Base-by-base conservation (phyloP, 108 stramenopile species). In the Cyclotella atomus region DNA sequence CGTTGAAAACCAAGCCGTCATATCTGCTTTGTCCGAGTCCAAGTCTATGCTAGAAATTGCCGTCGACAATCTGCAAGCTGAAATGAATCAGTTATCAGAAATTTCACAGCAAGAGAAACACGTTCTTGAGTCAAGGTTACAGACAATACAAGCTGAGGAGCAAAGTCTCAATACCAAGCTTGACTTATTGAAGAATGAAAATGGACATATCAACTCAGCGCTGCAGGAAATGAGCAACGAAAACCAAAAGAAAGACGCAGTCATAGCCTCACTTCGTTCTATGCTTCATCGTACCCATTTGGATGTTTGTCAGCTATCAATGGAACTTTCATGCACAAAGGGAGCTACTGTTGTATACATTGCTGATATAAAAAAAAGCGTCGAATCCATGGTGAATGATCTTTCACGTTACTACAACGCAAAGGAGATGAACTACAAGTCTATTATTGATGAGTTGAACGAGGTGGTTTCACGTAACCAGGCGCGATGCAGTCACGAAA, bases 271-370 rank as follows among this genome's bases (percentile, higher is more conserved):
- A 4, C 66, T 68, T 52, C 49, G 66, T 53, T 19, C 49, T 29
- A 32, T 36, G 49, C 66, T 68, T 9, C 66, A 53, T 28, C 27
- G 30, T 24, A 45, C 25, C 30, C 56, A 69, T n/a, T 43, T 57
- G 14, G 55, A 69, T 43, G 41, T 57, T 6, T 36, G 24, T 12
- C 68, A 57, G 29, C 7, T 57, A 57, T 55, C 68, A 14, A 45
- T 38, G 9, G 68, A 69, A 56, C 41, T 55, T 27, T 27, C 55
- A 19, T 45, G 29, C 36, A 69, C 32, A 35, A 69, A 56, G 25
- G 52, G 68, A 23, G 33, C 33, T 41, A 29, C 47, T 56, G 54
- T 69, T 25, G 16, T 30, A 24, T 35, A 7, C 20, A 20, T 69
- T 56, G 20, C 35, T 19, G 55, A 57, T 43, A 35, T 56, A 7